These are phyloP conservation scores for Linum lewisii DNA, from an alignment of 345 rosid species.

Conservation along the genomic window DNA sequence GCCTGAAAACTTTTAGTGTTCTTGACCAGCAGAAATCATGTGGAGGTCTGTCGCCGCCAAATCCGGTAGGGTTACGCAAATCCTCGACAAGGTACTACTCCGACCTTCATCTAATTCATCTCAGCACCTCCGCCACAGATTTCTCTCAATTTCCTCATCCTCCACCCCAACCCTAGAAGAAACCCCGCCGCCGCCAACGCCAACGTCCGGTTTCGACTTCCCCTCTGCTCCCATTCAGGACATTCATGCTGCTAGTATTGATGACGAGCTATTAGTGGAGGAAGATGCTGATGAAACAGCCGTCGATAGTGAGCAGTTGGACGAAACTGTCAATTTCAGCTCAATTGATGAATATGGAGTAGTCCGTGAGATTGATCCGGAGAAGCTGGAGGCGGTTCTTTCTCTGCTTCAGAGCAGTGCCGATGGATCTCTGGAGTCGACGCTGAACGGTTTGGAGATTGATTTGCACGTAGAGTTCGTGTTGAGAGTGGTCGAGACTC, in stretches of 20 bases:
- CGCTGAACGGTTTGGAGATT: constrained; percentile 34
- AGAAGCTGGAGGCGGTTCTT: constrained; percentile 47
- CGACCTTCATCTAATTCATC: constrained; percentile 11
- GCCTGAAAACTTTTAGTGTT: not conserved
- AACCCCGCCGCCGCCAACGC: constrained; percentile 13
- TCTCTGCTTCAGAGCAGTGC: constrained; percentile 50
- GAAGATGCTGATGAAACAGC: too few relatives aligned
- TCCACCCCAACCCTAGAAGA: constrained; percentile 17
- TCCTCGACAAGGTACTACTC: constrained; percentile 21
- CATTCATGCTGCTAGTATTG: not conserved
- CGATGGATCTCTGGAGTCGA: constrained; percentile 52
- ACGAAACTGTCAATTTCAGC: not conserved
- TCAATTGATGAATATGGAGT: not conserved
- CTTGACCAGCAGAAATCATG: constrained; percentile 22
- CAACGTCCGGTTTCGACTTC: constrained; percentile 12
- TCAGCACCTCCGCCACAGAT: constrained; percentile 21
- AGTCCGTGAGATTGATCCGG: constrained; percentile 32
- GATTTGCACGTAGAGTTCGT: constrained; percentile 41
- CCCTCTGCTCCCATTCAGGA: constrained; percentile 14
- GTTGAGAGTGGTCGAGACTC: constrained; percentile 44
- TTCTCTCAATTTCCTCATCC: constrained; percentile 23
- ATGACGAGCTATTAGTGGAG: not conserved
- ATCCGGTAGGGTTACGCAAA: constrained; percentile 20
- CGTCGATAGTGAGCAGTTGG: not conserved
- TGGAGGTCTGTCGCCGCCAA: constrained; percentile 43